phyloP scores from a whole-genome alignment of 2,329 filamentous ascomycete species.

The Fusarium nurragi region DNA sequence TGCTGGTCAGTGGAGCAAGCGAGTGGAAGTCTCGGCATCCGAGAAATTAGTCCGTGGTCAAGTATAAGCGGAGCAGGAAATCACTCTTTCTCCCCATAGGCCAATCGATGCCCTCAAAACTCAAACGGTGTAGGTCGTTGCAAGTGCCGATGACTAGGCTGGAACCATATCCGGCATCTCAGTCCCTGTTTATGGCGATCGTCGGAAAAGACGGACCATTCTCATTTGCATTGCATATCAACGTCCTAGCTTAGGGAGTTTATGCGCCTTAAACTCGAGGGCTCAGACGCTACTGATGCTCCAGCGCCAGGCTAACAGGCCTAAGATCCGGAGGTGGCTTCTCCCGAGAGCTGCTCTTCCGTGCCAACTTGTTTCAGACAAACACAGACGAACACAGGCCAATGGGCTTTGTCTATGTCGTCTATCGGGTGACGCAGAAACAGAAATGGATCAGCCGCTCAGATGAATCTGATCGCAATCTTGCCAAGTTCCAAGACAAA shows the following conservation, averaged over 20 bases:
- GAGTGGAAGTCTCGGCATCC: constrained; percentile 41
- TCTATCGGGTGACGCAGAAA: constrained; percentile 11
- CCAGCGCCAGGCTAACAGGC: constrained; percentile 32
- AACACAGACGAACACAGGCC: constrained; percentile 34
- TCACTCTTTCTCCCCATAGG: background rate
- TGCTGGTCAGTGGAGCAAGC: constrained; percentile 37
- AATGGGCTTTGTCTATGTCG: background rate
- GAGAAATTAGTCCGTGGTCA: constrained; percentile 13
- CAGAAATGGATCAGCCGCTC: background rate
- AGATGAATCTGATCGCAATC: background rate
- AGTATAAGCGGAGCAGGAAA: too few species aligned
- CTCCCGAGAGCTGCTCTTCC: constrained; percentile 43
- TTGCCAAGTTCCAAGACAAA: background rate
- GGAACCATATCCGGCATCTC: background rate
- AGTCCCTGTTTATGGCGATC: constrained; percentile 10
- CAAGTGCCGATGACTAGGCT: background rate
- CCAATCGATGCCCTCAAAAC: background rate
- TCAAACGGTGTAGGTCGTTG: background rate
- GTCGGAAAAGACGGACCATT: constrained; percentile 1
- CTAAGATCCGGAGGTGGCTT: constrained; percentile 45
- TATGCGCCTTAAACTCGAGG: background rate
- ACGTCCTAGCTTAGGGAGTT: constrained; percentile 1
- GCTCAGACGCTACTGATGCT: constrained; percentile 28
- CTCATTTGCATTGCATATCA: background rate
- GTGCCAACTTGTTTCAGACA: constrained; percentile 44